Evolutionary conservation across 129 eudicot genomes (phyloP), one percentile per base, ranked within the genome.

Genomic region (Ambrosia trifida): DNA sequence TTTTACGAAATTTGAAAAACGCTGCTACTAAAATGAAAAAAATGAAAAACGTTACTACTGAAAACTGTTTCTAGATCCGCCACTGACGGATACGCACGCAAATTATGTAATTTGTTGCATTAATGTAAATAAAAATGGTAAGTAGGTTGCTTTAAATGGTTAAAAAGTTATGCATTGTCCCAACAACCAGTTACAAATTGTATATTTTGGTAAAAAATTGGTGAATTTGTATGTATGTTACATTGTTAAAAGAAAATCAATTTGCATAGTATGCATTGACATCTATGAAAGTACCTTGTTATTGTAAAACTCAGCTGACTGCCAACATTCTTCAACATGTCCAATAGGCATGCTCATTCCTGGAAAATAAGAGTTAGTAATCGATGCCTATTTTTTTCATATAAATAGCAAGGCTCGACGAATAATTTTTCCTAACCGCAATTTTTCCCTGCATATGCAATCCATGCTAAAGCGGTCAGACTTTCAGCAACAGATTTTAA

Each of bases 261-360:
- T 17, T 59, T 30, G 19, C 5, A 28, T 35, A 61, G 44, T n/a
- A 35, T 33, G 28, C 14, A 36, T 35, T 28, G 43, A 62, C 65
- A 4, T 30, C 17, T 57, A 57, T 57, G 38, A 7, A 60, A 67
- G 30, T 77, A 90, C 99, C 97, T 94, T 94, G 79, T 94, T 90
- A 70, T 70, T 85, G 69, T 94, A 94, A 77, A 94, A 94, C 76
- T 94, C 97, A 51, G 99, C 97, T 86, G 86, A 83, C 75, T 94
- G 97, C 99, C 99, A 94, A 76, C 95, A 87, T 78, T 94, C 97
- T 84, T 94, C 99, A 64, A 94, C 99, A 62, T 94, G 97, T 31
- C 86, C 83, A 72, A 84, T 90, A 69, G 99, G 99, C 91, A 94
- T 83, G 90, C 91, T 90, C 99, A 94, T 85, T 77, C 99, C 99